Base-by-base conservation (phyloP, 805 yeast genomes). In the Kregervanrija delftensis region DNA sequence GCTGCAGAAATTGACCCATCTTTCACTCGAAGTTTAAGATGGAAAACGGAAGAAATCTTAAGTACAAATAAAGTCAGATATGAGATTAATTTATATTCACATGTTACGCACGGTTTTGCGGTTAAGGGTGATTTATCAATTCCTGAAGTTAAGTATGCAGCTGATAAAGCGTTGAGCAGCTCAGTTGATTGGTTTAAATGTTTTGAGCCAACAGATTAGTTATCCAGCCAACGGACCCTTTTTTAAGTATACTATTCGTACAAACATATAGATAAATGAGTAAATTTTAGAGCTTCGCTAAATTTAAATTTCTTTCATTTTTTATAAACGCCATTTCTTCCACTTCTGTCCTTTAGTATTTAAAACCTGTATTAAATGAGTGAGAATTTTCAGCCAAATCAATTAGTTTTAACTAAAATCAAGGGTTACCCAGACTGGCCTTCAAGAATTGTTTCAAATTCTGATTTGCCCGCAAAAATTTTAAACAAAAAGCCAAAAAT, bases 351-450 rank as follows among this genome's bases (percentile, higher is more conserved):
- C 4, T 6, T 22, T 6, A 22, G 6, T 22, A 22, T 2, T 22
- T 8, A 22, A 22, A 22, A 22, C 28, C 4, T 22, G 6, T 6
- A 22, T 22, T 22, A 22, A 22, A 22, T 22, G 28, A 22, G 28
- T 22, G 28, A 22, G 8, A 22, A 22, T 22, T 22, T 22, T 6
- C 8, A 22, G 28, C 28, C 28, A 22, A 2, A 81, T 83, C 4
- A 64, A 70, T 62, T 78, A 5, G 85, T 87, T 1, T 69, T 87
- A 17, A 93, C 93, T 8, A 87, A 87, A 61, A 79, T 87, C 40
- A 87, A 86, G 57, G 95, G 95, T 8, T 87, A 80, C 58, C 86
- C 95, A 2, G 83, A 90, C 36, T 87, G 96, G 96, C 96, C 96
- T 0, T 89, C 90, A 2, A 81, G 86, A 79, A 79, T 86, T 4